Evolutionary conservation across 2,329 filamentous ascomycete species (phyloP), one percentile per base, ranked within the genome.

Genomic region (Xylaria sp.): DNA sequence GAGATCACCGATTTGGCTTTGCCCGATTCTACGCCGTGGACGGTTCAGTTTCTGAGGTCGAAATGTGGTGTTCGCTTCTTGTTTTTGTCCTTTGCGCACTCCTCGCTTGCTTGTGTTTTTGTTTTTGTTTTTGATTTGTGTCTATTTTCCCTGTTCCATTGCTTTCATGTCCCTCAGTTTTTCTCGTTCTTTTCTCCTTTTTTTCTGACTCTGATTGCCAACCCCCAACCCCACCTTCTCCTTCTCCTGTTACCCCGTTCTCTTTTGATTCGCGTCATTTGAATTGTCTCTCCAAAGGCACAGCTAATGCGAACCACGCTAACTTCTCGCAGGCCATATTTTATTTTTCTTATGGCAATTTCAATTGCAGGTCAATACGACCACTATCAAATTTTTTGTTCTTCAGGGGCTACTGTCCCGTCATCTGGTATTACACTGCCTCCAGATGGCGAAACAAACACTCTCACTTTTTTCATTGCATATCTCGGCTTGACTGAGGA

Each of bases 371-470:
- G 10, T 60, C 6, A 37, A 44, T 44, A 59, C 34, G 7, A 12
- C 5, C 18, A 13, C 12, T 23, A 37, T 37, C 10, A 9, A 60
- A 65, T 60, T 55, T 65, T 65, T 65, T 52, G 46, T 59, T 37
- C 25, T 54, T 20, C 37, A 32, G n/a, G 55, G 63, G 55, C 55
- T 39, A 50, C 23, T 58, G 46, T 64, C 55, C 63, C 34, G 41
- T 62, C 64, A 50, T 37, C 41, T 66, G 58, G 64, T 57, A 61
- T 66, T 61, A 55, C 63, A 65, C 56, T 65, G 20, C 44, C 46
- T 58, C 52, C 56, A 32, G 39, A 48, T 62, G 51, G 32, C 51
- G 34, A 52, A 56, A 57, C 28, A 18, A 20, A 1, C 44, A 46
- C 25, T 44, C 25, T 59, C 48, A 28, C 28, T 6, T 28, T 65